Percentiles rank a stretch among this genome's conserved stretches.
These are phyloP conservation scores for Rosa multiflora DNA, from an alignment of 306 rosid species.

Conservation along the genomic window DNA sequence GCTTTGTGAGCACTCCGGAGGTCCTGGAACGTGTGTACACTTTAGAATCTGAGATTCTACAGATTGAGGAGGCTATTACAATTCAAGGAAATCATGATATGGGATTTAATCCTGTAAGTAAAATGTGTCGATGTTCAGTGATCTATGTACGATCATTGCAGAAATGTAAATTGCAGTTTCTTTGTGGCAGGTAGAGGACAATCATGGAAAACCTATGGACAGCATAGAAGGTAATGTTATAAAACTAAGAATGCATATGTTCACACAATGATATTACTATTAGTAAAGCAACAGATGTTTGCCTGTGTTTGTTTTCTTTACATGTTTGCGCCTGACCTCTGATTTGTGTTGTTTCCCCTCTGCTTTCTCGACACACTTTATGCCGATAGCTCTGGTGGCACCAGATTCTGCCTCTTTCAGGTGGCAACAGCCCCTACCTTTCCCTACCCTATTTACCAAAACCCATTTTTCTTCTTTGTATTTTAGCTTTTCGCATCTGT, in stretches of 20 bases:
- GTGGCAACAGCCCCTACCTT: constrained; percentile 1
- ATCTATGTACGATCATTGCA: neutral
- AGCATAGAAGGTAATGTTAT: constrained; percentile 53
- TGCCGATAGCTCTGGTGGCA: neutral
- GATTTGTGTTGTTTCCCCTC: neutral
- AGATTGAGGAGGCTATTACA: constrained; percentile 91
- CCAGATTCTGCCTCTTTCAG: neutral
- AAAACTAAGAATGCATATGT: constrained; percentile 12
- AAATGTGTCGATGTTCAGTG: constrained; percentile 17
- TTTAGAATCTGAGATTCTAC: constrained; percentile 80
- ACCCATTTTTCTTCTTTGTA: neutral
- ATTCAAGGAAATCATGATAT: constrained; percentile 81
- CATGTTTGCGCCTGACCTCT: neutral
- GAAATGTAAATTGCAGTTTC: constrained; percentile 27
- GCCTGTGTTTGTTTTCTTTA: neutral
- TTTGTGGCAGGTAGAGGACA: constrained; percentile 68
- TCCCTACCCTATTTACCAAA: neutral
- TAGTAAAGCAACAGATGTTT: neutral
- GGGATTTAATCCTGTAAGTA: constrained; percentile 58
- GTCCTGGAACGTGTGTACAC: constrained; percentile 88
- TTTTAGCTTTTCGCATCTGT: neutral
- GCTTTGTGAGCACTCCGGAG: constrained; percentile 96
- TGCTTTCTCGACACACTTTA: neutral
- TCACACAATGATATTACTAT: neutral
- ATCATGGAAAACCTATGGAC: constrained; percentile 61